phyloP scores from a whole-genome alignment of 495 filamentous ascomycete genomes.

The Lasiosphaeria hispida region DNA sequence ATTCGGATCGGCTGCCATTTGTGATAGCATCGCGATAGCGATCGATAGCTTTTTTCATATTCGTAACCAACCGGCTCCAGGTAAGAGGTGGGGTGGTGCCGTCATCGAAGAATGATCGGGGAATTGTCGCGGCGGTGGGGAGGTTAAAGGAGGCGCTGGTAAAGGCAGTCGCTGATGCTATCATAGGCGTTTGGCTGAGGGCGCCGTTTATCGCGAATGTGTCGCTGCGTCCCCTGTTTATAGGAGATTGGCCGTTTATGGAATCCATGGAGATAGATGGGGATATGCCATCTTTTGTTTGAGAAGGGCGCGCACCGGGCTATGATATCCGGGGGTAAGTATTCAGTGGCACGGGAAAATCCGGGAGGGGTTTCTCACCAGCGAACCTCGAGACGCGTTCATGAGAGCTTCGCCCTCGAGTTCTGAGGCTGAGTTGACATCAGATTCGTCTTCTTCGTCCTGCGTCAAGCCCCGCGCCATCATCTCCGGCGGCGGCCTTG shows the following conservation, averaged over 20 bases:
- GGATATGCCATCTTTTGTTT: constrained; percentile 69
- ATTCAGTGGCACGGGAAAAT: constrained; percentile 5
- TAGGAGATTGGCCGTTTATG: constrained; percentile 59
- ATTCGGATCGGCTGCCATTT: constrained; percentile 78
- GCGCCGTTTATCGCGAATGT: constrained; percentile 45
- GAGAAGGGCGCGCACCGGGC: constrained; percentile 61
- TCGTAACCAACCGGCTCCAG: constrained; percentile 84
- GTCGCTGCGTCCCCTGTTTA: constrained; percentile 43
- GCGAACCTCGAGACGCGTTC: constrained; percentile 46
- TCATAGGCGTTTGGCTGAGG: constrained; percentile 51
- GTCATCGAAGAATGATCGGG: constrained; percentile 83
- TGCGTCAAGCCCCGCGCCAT: constrained; percentile 80
- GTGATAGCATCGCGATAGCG: constrained; percentile 81
- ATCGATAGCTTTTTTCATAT: constrained; percentile 86
- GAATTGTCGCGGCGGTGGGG: constrained; percentile 59
- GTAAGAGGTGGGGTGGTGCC: constrained; percentile 69
- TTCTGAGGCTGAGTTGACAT: constrained; percentile 78
- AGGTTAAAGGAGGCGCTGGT: constrained; percentile 57
- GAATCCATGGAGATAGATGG: constrained; percentile 92
- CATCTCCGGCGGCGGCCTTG: constrained; percentile 87
- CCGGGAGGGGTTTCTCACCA: constrained; percentile 39
- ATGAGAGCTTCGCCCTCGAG: constrained; percentile 61
- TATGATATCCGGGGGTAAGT: constrained; percentile 26
- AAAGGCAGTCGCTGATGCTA: constrained; percentile 65
- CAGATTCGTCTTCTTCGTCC: constrained; percentile 82